phyloP scores from a whole-genome alignment of 805 yeast species.

The Starmera amethionina region DNA sequence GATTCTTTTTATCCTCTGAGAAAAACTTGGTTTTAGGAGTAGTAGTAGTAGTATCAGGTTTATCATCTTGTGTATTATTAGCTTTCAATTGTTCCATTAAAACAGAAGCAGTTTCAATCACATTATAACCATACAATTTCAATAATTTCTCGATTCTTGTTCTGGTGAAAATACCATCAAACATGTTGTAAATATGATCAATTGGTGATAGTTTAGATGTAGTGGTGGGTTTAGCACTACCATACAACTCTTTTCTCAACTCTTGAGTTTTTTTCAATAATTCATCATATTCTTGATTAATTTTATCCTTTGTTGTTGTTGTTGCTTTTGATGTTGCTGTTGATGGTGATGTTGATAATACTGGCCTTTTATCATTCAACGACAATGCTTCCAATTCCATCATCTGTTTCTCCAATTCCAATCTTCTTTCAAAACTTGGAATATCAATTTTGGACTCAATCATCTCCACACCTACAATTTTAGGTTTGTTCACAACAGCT shows the following conservation, averaged over 20 bases:
- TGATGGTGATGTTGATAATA: too few species aligned
- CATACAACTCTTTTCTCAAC: slow-evolving; percentile 12
- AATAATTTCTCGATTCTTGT: slow-evolving; percentile 26
- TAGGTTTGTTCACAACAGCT: slow-evolving; percentile 8
- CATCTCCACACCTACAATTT: slow-evolving; percentile 14
- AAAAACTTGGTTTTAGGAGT: slow-evolving; percentile 1
- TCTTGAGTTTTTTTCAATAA: slow-evolving; percentile 10
- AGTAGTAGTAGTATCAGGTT: neutral
- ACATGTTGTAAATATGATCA: slow-evolving; percentile 23
- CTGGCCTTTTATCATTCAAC: slow-evolving; percentile 1
- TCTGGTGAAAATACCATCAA: slow-evolving; percentile 22
- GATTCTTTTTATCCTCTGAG: slow-evolving; percentile 5
- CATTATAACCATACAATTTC: slow-evolving; percentile 26
- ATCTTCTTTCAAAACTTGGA: slow-evolving; percentile 17
- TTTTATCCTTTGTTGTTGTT: neutral
- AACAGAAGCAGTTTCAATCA: slow-evolving; percentile 17
- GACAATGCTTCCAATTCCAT: slow-evolving; percentile 8
- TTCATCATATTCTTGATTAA: slow-evolving; percentile 9
- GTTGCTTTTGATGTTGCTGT: too few species aligned
- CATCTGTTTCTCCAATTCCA: slow-evolving; percentile 16
- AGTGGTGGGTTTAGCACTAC: slow-evolving; percentile 2
- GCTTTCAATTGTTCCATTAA: slow-evolving; percentile 12
- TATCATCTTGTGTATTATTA: neutral
- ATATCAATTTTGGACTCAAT: slow-evolving; percentile 11
- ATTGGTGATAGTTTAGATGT: slow-evolving; percentile 21